Percentiles rank a stretch among this genome's conserved stretches.
phyloP scores from a whole-genome alignment of 2,329 filamentous ascomycete genomes.

The Colletotrichum tabaci region DNA sequence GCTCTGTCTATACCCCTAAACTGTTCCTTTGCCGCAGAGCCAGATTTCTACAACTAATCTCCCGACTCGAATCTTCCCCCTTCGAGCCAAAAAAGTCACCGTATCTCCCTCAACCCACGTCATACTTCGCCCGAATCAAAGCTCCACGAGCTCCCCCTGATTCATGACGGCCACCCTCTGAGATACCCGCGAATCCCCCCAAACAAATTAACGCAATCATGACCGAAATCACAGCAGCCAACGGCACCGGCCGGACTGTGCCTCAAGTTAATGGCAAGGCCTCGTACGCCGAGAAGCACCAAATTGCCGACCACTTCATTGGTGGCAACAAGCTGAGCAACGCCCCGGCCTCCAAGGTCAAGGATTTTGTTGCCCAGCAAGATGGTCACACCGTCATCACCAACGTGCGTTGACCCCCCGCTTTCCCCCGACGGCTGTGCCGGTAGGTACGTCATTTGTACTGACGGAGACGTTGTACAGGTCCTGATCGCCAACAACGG shows the following conservation, averaged over 20 bases:
- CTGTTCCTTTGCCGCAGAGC: slow-evolving; percentile 35
- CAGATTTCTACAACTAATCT: slow-evolving; percentile 35
- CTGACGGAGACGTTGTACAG: slow-evolving; percentile 61
- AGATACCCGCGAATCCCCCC: slow-evolving; percentile 39
- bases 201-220: slow-evolving; percentile 54
- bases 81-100: slow-evolving; percentile 22
- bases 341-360: slow-evolving; percentile 87
- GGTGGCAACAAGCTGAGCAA: slow-evolving; percentile 90
- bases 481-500: slow-evolving; percentile 99
- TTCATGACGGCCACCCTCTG: slow-evolving; percentile 43
- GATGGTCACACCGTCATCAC: slow-evolving; percentile 98
- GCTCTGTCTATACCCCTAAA: slow-evolving; percentile 38
- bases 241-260: slow-evolving; percentile 63
- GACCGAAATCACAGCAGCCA: slow-evolving; percentile 62
- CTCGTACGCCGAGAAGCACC: slow-evolving; percentile 85
- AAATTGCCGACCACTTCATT: slow-evolving; percentile 93
- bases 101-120: slow-evolving; percentile 8
- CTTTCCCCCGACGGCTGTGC: not conserved
- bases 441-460: slow-evolving; percentile 3
- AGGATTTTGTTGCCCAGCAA: slow-evolving; percentile 92
- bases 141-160: slow-evolving; percentile 38
- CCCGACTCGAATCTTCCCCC: slow-evolving; percentile 39
- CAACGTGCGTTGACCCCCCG: slow-evolving; percentile 76
- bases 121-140: slow-evolving; percentile 18
- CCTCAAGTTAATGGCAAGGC: slow-evolving; percentile 70